Evolutionary conservation across 1,139 yeast genomes (phyloP).

Genomic region (Sugiyamaella neomexicana): DNA sequence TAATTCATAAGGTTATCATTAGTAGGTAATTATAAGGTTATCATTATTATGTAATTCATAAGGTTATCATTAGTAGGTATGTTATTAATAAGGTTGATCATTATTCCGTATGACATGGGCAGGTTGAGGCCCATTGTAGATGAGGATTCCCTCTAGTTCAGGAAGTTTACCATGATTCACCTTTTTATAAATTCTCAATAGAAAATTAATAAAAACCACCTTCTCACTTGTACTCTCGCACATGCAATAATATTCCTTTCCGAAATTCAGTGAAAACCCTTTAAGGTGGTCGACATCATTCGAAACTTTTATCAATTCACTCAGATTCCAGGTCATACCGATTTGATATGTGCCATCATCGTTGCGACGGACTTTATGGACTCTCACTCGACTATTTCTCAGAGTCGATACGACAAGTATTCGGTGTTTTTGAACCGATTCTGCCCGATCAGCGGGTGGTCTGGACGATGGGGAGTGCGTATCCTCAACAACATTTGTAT

Average conservation of each 20-base stretch:
- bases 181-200: slow-evolving; percentile 63
- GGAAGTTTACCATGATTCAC: slow-evolving; percentile 73
- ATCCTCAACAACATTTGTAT: slow-evolving; percentile 49
- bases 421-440: slow-evolving; percentile 33
- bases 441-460: slow-evolving; percentile 36
- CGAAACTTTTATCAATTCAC: slow-evolving; percentile 61
- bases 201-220: slow-evolving; percentile 59
- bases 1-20: too few relatives aligned
- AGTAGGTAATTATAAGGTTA: too few relatives aligned
- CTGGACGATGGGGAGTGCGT: slow-evolving; percentile 32
- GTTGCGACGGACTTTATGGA: slow-evolving; percentile 87
- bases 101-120: too few relatives aligned
- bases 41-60: too few relatives aligned
- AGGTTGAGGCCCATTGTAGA: neutral
- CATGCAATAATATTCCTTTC: slow-evolving; percentile 86
- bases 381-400: slow-evolving; percentile 60
- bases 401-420: slow-evolving; percentile 51
- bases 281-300: slow-evolving; percentile 48
- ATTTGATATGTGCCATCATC: slow-evolving; percentile 76
- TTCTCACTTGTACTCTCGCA: slow-evolving; percentile 70
- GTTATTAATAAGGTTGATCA: too few relatives aligned
- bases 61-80: too few relatives aligned
- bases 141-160: slow-evolving; percentile 37
- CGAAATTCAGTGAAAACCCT: slow-evolving; percentile 58
- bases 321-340: slow-evolving; percentile 91